A percentile compares a stretch with the other conserved stretches of the same genome.
phyloP scores from a whole-genome alignment of 176 grass and related monocot species.

The Canna indica region DNA sequence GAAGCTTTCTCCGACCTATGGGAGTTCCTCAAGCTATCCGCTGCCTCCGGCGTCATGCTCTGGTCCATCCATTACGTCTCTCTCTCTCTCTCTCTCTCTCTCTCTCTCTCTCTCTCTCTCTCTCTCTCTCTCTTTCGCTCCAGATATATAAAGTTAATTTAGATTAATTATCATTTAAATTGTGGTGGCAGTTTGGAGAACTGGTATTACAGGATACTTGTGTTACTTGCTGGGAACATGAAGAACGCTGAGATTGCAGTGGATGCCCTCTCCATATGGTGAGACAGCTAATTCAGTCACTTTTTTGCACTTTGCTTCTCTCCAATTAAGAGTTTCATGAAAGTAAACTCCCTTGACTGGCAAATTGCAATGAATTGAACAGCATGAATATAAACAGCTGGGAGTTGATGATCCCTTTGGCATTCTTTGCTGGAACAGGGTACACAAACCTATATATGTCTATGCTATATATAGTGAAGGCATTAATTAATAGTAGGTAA shows the following conservation, averaged over 20 bases:
- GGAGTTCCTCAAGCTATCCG: constrained; percentile 78
- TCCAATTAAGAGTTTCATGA: neutral
- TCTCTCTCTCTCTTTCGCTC: too few species aligned
- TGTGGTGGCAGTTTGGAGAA: constrained; percentile 90
- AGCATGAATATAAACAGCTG: constrained; percentile 89
- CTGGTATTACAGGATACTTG: constrained; percentile 84
- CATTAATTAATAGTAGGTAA: too few species aligned
- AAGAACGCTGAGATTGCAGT: constrained; percentile 75
- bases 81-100: too few species aligned
- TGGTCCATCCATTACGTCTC: too few species aligned
- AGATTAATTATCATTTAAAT: too few species aligned
- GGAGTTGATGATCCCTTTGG: constrained; percentile 93
- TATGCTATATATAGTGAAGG: too few species aligned
- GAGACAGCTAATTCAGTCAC: too few species aligned
- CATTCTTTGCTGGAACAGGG: constrained; percentile 90
- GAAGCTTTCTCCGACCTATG: constrained; percentile 66
- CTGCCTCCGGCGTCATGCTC: constrained; percentile 77
- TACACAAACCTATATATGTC: too few species aligned
- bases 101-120: neutral
- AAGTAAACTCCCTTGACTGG: too few species aligned
- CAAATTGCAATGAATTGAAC: too few species aligned
- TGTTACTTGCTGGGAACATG: constrained; percentile 67
- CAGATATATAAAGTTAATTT: too few species aligned
- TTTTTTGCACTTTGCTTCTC: too few species aligned
- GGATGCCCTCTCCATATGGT: constrained; percentile 93